Percentiles rank a stretch among this genome's conserved stretches.
phyloP scores from a whole-genome alignment of 768 basidiomycete species.

The Mycena vitilis region DNA sequence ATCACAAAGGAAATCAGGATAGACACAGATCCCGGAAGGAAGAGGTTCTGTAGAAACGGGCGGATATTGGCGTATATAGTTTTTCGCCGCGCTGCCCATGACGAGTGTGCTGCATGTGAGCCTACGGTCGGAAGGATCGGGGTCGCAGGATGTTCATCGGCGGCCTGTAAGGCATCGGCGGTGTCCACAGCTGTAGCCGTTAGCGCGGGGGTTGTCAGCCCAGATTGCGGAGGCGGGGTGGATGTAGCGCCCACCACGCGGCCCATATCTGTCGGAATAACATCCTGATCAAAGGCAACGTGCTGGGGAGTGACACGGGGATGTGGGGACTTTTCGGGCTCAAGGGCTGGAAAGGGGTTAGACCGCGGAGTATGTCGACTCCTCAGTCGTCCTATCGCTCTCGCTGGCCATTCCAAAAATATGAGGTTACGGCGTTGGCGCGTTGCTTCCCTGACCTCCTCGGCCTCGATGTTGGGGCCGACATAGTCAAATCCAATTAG shows the following conservation, averaged over 20 bases:
- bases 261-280: background rate
- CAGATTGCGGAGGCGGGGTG: slow-evolving; percentile 9
- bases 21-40: slow-evolving; percentile 53
- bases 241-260: no score
- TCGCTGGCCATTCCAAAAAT: slow-evolving; percentile 21
- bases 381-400: background rate
- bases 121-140: slow-evolving; percentile 13
- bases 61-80: slow-evolving; percentile 7
- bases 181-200: slow-evolving; percentile 22
- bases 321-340: slow-evolving; percentile 23
- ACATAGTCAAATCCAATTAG: slow-evolving; percentile 71
- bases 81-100: background rate
- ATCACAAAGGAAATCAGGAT: slow-evolving; percentile 48
- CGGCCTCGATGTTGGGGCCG: slow-evolving; percentile 71
- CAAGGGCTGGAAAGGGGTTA: background rate
- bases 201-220: slow-evolving; percentile 19
- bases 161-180: background rate
- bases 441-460: slow-evolving; percentile 63
- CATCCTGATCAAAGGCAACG: slow-evolving; percentile 16
- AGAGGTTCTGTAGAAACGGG: slow-evolving; percentile 42
- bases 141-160: background rate
- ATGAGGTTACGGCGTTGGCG: slow-evolving; percentile 33
- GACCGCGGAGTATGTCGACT: background rate
- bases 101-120: slow-evolving; percentile 1
- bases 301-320: slow-evolving; percentile 8